These are phyloP conservation scores for Cornus suecica DNA, from an alignment of 148 eudicot genomes.

Conservation along the genomic window DNA sequence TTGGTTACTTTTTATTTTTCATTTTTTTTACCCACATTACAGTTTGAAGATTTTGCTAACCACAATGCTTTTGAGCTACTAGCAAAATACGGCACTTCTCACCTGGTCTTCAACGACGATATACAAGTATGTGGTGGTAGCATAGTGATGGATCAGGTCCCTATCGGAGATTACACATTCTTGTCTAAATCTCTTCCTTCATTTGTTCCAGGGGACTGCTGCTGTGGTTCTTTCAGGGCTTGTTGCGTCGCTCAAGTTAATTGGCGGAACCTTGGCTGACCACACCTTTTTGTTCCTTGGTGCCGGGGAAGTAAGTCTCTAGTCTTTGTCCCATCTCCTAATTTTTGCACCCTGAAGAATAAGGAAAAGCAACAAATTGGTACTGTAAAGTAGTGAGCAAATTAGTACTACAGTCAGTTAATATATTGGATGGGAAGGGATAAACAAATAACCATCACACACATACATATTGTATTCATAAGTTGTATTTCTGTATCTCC, in stretches of 20 bases:
- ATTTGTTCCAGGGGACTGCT: conserved; percentile 74
- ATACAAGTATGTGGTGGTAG: conserved; percentile 57
- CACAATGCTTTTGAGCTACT: conserved; percentile 95
- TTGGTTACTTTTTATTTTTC: background rate
- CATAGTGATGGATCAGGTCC: background rate
- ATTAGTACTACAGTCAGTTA: too few species aligned
- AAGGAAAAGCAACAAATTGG: background rate
- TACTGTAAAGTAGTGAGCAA: too few species aligned
- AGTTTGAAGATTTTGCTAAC: conserved; percentile 98
- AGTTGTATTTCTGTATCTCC: too few species aligned
- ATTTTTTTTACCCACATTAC: conserved; percentile 8
- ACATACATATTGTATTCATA: too few species aligned
- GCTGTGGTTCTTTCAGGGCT: conserved; percentile 87
- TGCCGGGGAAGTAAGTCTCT: conserved; percentile 79
- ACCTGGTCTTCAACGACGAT: conserved; percentile 94
- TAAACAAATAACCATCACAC: too few species aligned
- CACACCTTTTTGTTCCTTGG: conserved; percentile 88
- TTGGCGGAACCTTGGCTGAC: conserved; percentile 80
- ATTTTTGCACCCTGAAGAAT: background rate
- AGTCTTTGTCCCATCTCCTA: background rate
- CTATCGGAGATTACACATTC: background rate
- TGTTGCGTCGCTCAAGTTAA: conserved; percentile 71
- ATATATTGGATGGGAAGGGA: too few species aligned
- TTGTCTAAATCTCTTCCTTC: conserved; percentile 7
- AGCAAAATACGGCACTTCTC: conserved; percentile 68